phyloP scores from a whole-genome alignment of 441 rosid species.

The Breynia disticha region DNA sequence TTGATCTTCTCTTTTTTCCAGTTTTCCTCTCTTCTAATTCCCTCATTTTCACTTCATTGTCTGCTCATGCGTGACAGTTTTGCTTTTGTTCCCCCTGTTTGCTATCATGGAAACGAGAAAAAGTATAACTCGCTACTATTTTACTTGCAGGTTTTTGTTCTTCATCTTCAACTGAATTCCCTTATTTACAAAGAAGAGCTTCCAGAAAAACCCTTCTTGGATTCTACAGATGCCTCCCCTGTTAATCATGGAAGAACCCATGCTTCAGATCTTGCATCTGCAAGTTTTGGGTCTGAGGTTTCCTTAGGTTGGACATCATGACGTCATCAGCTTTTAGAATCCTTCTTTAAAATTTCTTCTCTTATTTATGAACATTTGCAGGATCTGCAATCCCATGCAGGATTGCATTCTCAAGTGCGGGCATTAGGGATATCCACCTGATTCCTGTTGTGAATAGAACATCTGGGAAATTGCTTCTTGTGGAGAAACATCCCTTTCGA shows the following conservation, averaged over 20 bases:
- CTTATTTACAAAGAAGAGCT: constrained; percentile 31
- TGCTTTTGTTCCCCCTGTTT: neutral
- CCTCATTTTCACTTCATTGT: neutral
- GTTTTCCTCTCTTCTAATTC: neutral
- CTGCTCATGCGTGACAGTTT: neutral
- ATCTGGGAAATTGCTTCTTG: constrained; percentile 54
- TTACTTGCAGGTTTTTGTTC: constrained; percentile 35
- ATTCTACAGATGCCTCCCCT: constrained; percentile 17
- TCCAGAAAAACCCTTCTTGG: constrained; percentile 29
- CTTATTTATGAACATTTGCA: constrained; percentile 20
- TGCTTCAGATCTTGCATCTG: constrained; percentile 39
- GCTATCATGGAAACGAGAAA: no score
- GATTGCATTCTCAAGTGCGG: constrained; percentile 59
- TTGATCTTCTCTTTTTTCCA: neutral
- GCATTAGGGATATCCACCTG: constrained; percentile 47
- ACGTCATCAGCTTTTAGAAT: constrained; percentile 4
- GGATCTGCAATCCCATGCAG: constrained; percentile 55
- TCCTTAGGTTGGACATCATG: constrained; percentile 37
- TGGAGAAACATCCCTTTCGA: constrained; percentile 66
- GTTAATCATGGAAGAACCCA: constrained; percentile 30
- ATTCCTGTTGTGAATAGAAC: constrained; percentile 35
- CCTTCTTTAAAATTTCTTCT: constrained; percentile 9
- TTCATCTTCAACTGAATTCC: constrained; percentile 57
- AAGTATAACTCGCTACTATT: neutral
- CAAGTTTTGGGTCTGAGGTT: constrained; percentile 66